Evolutionary conservation across 306 rosid genomes (phyloP), one percentile per base, ranked within the genome.

Genomic region (Cicer cuneatum): DNA sequence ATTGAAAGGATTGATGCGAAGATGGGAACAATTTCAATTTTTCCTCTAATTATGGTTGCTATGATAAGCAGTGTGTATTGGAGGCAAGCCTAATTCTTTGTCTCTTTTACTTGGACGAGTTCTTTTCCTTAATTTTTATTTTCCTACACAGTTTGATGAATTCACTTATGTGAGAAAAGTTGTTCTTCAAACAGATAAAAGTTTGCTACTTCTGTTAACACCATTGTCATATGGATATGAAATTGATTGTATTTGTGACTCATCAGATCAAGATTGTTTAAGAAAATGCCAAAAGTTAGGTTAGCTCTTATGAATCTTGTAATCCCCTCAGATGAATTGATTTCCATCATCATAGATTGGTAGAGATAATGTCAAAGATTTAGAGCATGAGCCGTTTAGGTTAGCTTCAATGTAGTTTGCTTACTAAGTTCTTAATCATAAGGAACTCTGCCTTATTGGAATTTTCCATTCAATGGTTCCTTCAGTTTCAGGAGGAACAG

Each of bases 1-100:
- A 93, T 88, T 61, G 98, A 91, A 87, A 88, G 98, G 88, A 73
- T 93, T 78, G 98, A 93, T 82, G 91, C 82, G 72, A 62, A 75
- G 79, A 91, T 78, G 82, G 98, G 98, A 74, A 86, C 70, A 3
- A 14, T 84, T 54, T 89, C 88, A 18, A 78, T 91, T 64, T 68
- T 86, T 39, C 92, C 96, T 66, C 83, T 93, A 51, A 67, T 89
- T 66, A 46, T 84, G 84, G 87, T 73, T 1, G 96, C 91, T 51
- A 64, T 89, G 66, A 45, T 86, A 10, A 85, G 88, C 85, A 85
- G 84, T 68, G 78, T 86, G 66, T 88, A 91, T 79, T 93, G 97
- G 98, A 91, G 97, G 98, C 85, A 84, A 85, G 96, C 70, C 43
- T 64, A 38, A 19, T 72, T 67, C 68, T 52, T 47, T 42, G 6